These are phyloP conservation scores for Citrullus amarus DNA, from an alignment of 306 rosid species.

Conservation along the genomic window DNA sequence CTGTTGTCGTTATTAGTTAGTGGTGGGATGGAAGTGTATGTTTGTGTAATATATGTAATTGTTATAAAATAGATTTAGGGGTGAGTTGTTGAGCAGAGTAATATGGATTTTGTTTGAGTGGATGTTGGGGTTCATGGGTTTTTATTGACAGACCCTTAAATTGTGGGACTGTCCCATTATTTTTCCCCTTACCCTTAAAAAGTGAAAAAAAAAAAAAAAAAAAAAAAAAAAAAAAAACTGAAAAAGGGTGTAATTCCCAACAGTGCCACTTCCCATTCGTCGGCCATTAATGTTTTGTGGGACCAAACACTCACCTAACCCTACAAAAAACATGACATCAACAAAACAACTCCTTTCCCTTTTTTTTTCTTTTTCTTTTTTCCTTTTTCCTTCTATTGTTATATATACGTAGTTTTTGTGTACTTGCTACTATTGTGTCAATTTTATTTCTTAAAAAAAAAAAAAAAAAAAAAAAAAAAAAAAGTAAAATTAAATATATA, in stretches of 20 bases:
- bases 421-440: no score
- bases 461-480: no score
- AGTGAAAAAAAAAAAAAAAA: not conserved
- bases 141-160: not conserved
- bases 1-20: no score
- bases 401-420: not conserved
- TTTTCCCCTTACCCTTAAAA: not conserved
- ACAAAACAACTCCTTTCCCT: not conserved
- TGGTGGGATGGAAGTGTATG: no score
- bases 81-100: not conserved
- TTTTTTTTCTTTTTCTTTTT: not conserved
- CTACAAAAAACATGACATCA: conserved; percentile 23
- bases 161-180: not conserved
- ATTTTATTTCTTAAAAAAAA: no score
- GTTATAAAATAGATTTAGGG: not conserved
- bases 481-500: no score
- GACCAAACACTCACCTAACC: conserved; percentile 55
- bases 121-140: conserved; percentile 10
- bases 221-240: not conserved
- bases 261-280: conserved; percentile 28
- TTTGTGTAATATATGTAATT: no score
- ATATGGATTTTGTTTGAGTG: conserved; percentile 5
- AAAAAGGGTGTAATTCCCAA: conserved; percentile 34
- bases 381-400: not conserved
- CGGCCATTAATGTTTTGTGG: conserved; percentile 48